Percentiles rank a stretch among this genome's conserved stretches.
Conservation (phyloP, 257 asterid genomes). For the Jacaranda copaia region DNA sequence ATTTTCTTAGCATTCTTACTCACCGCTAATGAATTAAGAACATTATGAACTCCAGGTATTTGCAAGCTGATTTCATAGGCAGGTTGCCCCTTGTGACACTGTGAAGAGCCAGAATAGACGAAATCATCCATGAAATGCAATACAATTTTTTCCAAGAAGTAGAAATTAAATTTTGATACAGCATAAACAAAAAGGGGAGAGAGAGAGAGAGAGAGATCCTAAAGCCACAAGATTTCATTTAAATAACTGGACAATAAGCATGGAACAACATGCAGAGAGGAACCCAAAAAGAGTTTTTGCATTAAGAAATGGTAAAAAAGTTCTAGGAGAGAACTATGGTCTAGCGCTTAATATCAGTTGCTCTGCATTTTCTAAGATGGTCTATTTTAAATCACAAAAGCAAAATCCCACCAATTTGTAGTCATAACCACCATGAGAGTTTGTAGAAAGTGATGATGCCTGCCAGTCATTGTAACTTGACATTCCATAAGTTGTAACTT, state of each 20-base stretch:
- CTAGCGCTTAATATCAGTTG: not conserved
- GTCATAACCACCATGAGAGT: conserved; percentile 45
- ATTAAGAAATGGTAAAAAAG: not conserved
- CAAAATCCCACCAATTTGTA: conserved; percentile 44
- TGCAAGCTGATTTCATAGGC: conserved; percentile 46
- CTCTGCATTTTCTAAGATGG: too few species aligned
- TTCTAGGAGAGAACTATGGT: conserved; percentile 10
- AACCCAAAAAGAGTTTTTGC: not conserved
- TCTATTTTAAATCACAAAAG: too few species aligned
- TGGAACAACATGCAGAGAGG: too few species aligned
- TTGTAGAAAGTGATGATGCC: conserved; percentile 47
- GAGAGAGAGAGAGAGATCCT: too few species aligned
- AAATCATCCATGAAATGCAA: too few species aligned
- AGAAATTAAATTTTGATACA: too few species aligned
- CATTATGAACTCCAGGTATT: conserved; percentile 53
- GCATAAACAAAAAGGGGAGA: too few species aligned
- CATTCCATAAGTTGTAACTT: conserved; percentile 45
- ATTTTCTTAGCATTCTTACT: conserved; percentile 31
- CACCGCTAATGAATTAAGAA: conserved; percentile 54
- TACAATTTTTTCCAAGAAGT: too few species aligned
- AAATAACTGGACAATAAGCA: too few species aligned
- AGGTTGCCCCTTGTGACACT: conserved; percentile 44
- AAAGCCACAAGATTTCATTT: too few species aligned
- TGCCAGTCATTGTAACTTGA: conserved; percentile 45
- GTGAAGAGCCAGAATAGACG: not conserved